Evolutionary conservation across 164 flowering plant species (phyloP).

Genomic region (Chloranthus sessilifolius): DNA sequence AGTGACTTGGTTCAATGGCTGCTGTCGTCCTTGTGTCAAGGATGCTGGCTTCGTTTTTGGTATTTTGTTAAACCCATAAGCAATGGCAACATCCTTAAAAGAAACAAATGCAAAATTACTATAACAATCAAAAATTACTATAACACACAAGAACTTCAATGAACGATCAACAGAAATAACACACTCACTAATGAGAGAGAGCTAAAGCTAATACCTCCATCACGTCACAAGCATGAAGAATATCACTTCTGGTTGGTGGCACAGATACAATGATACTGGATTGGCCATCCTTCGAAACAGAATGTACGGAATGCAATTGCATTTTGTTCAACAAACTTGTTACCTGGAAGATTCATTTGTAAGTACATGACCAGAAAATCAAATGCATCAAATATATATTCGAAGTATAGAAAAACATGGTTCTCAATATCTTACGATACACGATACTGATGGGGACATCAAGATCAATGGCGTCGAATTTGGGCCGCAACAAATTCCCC

Average conservation of each 20-base stretch:
- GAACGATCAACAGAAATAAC: too few species aligned
- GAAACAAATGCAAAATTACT: slow-evolving; percentile 4
- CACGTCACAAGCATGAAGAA: slow-evolving; percentile 96
- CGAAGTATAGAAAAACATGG: too few species aligned
- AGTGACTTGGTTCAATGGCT: slow-evolving; percentile 56
- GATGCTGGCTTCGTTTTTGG: slow-evolving; percentile 59
- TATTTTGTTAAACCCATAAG: slow-evolving; percentile 73
- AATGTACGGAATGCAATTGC: slow-evolving; percentile 67
- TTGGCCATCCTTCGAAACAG: slow-evolving; percentile 33
- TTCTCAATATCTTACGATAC: too few species aligned
- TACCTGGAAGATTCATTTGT: slow-evolving; percentile 30
- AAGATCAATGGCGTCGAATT: too few species aligned
- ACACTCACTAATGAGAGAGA: neutral
- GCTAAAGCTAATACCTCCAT: slow-evolving; percentile 62
- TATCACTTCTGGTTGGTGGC: slow-evolving; percentile 96
- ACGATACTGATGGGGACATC: too few species aligned
- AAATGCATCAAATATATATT: too few species aligned
- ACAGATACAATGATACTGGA: slow-evolving; percentile 50
- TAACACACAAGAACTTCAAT: slow-evolving; percentile 1
- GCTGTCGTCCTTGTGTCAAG: slow-evolving; percentile 41
- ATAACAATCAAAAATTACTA: slow-evolving; percentile 1
- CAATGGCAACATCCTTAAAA: slow-evolving; percentile 76
- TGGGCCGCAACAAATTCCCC: too few species aligned
- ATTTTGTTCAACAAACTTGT: slow-evolving; percentile 61
- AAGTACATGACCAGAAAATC: neutral